Percentiles rank a stretch among this genome's conserved stretches.
Conservation (phyloP, 1,139 yeast species). For the Kazachstania sp. region DNA sequence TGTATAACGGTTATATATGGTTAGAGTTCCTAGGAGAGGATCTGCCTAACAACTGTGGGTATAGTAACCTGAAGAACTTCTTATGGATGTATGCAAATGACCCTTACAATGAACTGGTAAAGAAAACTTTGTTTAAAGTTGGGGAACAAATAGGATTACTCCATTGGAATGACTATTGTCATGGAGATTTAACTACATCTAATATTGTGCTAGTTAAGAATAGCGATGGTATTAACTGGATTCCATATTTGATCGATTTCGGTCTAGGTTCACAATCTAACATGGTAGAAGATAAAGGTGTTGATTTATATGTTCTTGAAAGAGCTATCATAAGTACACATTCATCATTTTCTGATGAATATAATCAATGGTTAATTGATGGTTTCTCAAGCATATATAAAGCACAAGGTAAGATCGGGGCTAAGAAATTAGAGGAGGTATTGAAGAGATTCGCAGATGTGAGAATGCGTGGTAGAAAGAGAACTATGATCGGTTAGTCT, state of each 20-base stretch:
- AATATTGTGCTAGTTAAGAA: slow-evolving; percentile 53
- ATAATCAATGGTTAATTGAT: slow-evolving; percentile 61
- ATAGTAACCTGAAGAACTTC: slow-evolving; percentile 61
- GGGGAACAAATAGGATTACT: slow-evolving; percentile 66
- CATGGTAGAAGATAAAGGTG: slow-evolving; percentile 87
- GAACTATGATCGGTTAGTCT: slow-evolving; percentile 77
- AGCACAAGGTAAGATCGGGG: slow-evolving; percentile 30
- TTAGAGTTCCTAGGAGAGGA: slow-evolving; percentile 65
- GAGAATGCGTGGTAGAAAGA: slow-evolving; percentile 83
- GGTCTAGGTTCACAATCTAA: slow-evolving; percentile 74
- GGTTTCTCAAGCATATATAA: slow-evolving; percentile 54
- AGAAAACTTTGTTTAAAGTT: slow-evolving; percentile 40
- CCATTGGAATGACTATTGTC: slow-evolving; percentile 74
- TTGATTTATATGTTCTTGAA: slow-evolving; percentile 87
- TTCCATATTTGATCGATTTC: slow-evolving; percentile 76
- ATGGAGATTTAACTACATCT: slow-evolving; percentile 92
- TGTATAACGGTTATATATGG: slow-evolving; percentile 76
- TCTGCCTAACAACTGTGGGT: slow-evolving; percentile 39
- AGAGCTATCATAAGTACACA: slow-evolving; percentile 89
- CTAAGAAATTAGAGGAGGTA: slow-evolving; percentile 46
- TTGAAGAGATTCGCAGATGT: slow-evolving; percentile 69
- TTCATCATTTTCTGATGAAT: slow-evolving; percentile 57
- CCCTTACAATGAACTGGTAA: slow-evolving; percentile 35
- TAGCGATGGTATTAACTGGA: slow-evolving; percentile 16
- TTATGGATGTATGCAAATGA: slow-evolving; percentile 52